Conservation (phyloP, 2,329 filamentous ascomycete species). For the Scytalidium lignicola region DNA sequence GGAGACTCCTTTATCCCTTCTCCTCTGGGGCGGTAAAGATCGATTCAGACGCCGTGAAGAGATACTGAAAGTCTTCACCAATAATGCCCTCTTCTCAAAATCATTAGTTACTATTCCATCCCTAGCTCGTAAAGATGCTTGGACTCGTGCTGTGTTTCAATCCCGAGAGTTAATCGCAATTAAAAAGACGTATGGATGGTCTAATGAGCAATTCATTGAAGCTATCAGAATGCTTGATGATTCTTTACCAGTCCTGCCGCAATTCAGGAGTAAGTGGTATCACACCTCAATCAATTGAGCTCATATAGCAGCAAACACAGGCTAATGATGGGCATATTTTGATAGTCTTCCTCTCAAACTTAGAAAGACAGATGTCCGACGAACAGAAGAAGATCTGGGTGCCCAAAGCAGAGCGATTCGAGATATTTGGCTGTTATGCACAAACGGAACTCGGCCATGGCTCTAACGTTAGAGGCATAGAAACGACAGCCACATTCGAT, state of each 20-base stretch:
- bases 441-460: constrained; percentile 31
- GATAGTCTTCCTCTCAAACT: constrained; percentile 7
- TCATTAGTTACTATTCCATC: not conserved
- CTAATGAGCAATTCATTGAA: not conserved
- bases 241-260: not conserved
- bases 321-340: not conserved
- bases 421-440: constrained; percentile 25
- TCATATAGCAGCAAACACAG: not conserved
- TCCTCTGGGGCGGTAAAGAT: not conserved
- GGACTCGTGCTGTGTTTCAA: not conserved
- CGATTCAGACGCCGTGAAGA: not conserved
- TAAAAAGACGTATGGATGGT: not conserved
- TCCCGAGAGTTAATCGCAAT: not conserved
- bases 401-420: constrained; percentile 8
- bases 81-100: not conserved
- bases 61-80: not conserved
- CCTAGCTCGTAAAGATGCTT: not conserved
- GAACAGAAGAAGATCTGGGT: constrained; percentile 11
- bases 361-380: constrained; percentile 6
- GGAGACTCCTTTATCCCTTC: not conserved
- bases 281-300: not conserved
- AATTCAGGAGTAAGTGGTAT: not conserved
- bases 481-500: constrained; percentile 29
- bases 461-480: constrained; percentile 25
- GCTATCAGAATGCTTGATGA: not conserved